Base-by-base conservation (phyloP, 2,329 filamentous ascomycete genomes). In the Colletotrichum liriopes region DNA sequence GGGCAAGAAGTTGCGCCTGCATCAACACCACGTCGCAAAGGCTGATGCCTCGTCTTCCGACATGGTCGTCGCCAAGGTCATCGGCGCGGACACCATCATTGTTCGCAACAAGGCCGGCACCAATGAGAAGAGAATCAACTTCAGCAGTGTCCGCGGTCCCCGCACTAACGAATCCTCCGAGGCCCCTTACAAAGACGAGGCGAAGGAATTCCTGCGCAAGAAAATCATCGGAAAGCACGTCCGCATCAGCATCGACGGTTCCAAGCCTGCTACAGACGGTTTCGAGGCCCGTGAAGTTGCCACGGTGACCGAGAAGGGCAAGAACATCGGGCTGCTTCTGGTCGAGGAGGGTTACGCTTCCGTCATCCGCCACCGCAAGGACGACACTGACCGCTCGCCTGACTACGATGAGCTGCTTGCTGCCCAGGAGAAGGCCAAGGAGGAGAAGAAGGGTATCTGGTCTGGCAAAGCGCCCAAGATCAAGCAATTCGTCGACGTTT, bases 281-380 rank as follows among this genome's bases (percentile, higher is more conserved):
- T 99, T 95, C 76, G 96, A 98, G 79, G 95, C 96, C 79, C 93
- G 95, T 67, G 96, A 99, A 76, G 96, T 99, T 78, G 96, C 94
- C 52, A 98, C 96, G 1, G 89, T 99, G 55, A 92, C 91, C 1
- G 88, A 93, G 64, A 94, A 93, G 80, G 93, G 92, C 83, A 96
- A 95, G 84, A 98, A 98, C 80, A 87, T 98, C 74, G 95, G 93
- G 73, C 84, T 98, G 49, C 81, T 90, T 64, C 86, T 98, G 49
- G 94, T 98, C n/a, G 94, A 98, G 84, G 94, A 93, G 75, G 96
- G 96, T 39, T 98, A 95, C 86, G 94, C 93, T 32, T 96, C 95
- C 0, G 96, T 99, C 11, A 97, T 99, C 78, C 92, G 96, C 73
- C 96, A 99, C 84, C 91, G 95, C 75, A 94, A 96, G 83, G 96